Evolutionary conservation across 2,329 filamentous ascomycete species (phyloP), one percentile per base, ranked within the genome.

Genomic region (Claviceps spartinae): DNA sequence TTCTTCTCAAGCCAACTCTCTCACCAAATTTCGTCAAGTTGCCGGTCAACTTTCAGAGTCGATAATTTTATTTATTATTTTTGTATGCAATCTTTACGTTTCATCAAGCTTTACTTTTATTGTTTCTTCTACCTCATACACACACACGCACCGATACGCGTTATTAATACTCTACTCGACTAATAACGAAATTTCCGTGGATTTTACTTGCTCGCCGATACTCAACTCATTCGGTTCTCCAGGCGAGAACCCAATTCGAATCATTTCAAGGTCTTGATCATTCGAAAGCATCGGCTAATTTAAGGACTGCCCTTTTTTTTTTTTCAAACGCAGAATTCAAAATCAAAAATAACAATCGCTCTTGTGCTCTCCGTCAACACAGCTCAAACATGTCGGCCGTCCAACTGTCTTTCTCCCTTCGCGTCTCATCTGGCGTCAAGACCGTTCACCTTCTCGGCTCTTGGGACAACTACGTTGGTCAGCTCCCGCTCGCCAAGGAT

Each of bases 361-460:
- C 30, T 34, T 34, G 3, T 34, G 26, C 26, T 30, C 26, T 30
- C 7, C n/a, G 11, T 4, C 6, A 20, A 60, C 52, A 54, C 38
- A n/a, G 53, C 18, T 49, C 65, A 69, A 83, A 67, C 75, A 95
- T 95, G 88, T 84, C 90, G 72, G 77, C 88, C 69, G 83, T 93
- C 72, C 91, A 96, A 75, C 84, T 95, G 62, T 91, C 89, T 67
- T 97, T 97, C 76, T 85, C 86, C 70, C 87, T 97, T 70, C 88
- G 90, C 76, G 94, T 94, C 69, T 95, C 90, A 67, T 95, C 90
- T 67, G 88, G 89, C 74, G 88, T 94, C 79, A 95, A 96, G 82
- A 91, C 90, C 65, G 91, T 95, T 67, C 91, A 97, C 69, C 79
- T 98, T 61, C 85, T 97, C 72, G 91, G 91, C 65, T 97, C 91